A percentile compares a stretch with the other conserved stretches of the same genome.
phyloP scores from a whole-genome alignment of 305 asterid species.

The Plantago coronopus region DNA sequence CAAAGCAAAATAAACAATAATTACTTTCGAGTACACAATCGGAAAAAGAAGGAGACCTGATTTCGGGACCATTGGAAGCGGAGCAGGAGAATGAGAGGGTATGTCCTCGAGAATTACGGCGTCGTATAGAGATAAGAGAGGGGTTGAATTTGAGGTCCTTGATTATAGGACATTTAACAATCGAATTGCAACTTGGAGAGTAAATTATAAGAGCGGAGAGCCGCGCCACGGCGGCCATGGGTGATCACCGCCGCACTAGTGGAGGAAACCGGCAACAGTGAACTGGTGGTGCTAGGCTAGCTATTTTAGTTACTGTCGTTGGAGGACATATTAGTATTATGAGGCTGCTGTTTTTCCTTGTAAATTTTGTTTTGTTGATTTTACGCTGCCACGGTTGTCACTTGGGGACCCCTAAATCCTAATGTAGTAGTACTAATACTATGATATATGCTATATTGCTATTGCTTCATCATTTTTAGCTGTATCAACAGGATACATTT shows the following conservation, averaged over 20 bases:
- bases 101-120: slow-evolving; percentile 25
- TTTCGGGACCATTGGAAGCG: slow-evolving; percentile 46
- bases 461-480: too few species aligned
- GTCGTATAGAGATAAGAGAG: slow-evolving; percentile 25
- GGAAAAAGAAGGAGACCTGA: slow-evolving; percentile 28
- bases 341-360: slow-evolving; percentile 3
- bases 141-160: slow-evolving; percentile 8
- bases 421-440: too few species aligned
- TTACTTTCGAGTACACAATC: too few species aligned
- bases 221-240: slow-evolving; percentile 46
- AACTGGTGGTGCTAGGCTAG: slow-evolving; percentile 6
- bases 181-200: slow-evolving; percentile 27
- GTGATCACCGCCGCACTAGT: slow-evolving; percentile 20
- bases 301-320: slow-evolving; percentile 1
- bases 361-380: slow-evolving; percentile 19
- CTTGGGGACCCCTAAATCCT: too few species aligned
- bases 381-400: slow-evolving; percentile 28
- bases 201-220: slow-evolving; percentile 25
- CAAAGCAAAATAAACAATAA: too few species aligned
- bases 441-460: too few species aligned
- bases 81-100: slow-evolving; percentile 36
- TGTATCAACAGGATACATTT: too few species aligned
- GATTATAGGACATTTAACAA: slow-evolving; percentile 15
- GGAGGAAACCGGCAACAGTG: slow-evolving; percentile 6
- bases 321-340: slow-evolving; percentile 21